phyloP scores from a whole-genome alignment of 2,329 filamentous ascomycete genomes.

The Fusarium albidum region DNA sequence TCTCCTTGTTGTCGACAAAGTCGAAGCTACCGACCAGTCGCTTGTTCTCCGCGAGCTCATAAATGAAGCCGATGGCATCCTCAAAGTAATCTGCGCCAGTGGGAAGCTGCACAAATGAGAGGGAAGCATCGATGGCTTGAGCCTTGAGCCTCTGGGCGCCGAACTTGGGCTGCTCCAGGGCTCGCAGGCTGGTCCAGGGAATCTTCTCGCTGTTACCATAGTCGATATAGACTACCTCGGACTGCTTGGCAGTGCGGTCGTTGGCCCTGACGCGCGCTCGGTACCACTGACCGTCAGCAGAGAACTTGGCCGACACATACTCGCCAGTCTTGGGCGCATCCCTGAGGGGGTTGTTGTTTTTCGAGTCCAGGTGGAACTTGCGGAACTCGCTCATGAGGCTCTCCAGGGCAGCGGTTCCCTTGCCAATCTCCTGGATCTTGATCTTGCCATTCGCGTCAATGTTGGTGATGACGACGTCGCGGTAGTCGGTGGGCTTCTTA shows the following conservation, averaged over 20 bases:
- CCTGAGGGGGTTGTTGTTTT: constrained; percentile 77
- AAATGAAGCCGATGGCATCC: constrained; percentile 80
- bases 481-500: constrained; percentile 83
- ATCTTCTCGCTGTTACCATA: constrained; percentile 94
- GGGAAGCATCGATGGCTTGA: constrained; percentile 85
- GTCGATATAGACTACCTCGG: constrained; percentile 94
- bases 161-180: constrained; percentile 84
- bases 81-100: constrained; percentile 81
- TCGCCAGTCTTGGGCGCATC: constrained; percentile 90
- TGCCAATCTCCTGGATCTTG: constrained; percentile 91
- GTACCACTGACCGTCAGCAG: constrained; percentile 92
- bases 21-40: constrained; percentile 92
- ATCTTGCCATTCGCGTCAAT: constrained; percentile 83
- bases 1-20: constrained; percentile 79
- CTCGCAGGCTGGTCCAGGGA: constrained; percentile 82
- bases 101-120: constrained; percentile 91
- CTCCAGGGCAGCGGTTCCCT: constrained; percentile 84
- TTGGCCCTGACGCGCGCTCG: constrained; percentile 90
- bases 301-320: constrained; percentile 90
- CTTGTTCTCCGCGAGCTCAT: constrained; percentile 76
- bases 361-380: constrained; percentile 85
- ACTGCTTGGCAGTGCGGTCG: constrained; percentile 86
- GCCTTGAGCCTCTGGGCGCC: constrained; percentile 80
- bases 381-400: constrained; percentile 91
- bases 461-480: constrained; percentile 91